A percentile compares a stretch with the other conserved stretches of the same genome.
phyloP scores from a whole-genome alignment of 805 yeast species.

The Candida patagonica region DNA sequence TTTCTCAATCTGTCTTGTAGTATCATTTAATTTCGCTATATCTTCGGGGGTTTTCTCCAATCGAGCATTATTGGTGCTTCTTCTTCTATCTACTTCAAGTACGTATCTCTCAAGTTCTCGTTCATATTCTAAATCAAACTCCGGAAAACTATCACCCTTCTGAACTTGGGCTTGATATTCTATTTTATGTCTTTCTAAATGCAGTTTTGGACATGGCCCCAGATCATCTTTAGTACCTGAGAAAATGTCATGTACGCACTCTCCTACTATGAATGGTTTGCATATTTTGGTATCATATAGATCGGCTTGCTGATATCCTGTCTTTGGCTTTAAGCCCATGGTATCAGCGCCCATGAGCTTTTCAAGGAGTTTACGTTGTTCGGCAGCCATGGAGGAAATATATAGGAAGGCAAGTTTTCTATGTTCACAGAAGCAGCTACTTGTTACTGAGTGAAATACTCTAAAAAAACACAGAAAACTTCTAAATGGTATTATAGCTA shows the following conservation, averaged over 20 bases:
- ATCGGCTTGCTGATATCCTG: slow-evolving; percentile 23
- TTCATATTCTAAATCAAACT: slow-evolving; percentile 39
- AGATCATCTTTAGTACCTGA: slow-evolving; percentile 72
- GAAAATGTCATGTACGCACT: slow-evolving; percentile 79
- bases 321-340: neutral
- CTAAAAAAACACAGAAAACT: too few species aligned
- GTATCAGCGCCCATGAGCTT: slow-evolving; percentile 62
- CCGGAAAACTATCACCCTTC: slow-evolving; percentile 35
- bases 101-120: slow-evolving; percentile 45
- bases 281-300: slow-evolving; percentile 57
- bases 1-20: slow-evolving; percentile 22
- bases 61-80: slow-evolving; percentile 51
- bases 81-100: slow-evolving; percentile 56
- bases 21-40: slow-evolving; percentile 34
- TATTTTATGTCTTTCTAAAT: slow-evolving; percentile 61
- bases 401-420: too few species aligned
- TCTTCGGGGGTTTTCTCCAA: slow-evolving; percentile 72
- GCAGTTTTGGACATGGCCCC: slow-evolving; percentile 72
- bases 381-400: slow-evolving; percentile 52
- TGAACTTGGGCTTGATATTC: slow-evolving; percentile 41
- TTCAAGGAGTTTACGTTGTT: slow-evolving; percentile 66
- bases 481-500: too few species aligned
- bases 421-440: too few species aligned
- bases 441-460: too few species aligned
- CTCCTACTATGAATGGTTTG: slow-evolving; percentile 72